Base-by-base conservation (phyloP, 176 grass and related monocot species). In the Raddia distichophylla region DNA sequence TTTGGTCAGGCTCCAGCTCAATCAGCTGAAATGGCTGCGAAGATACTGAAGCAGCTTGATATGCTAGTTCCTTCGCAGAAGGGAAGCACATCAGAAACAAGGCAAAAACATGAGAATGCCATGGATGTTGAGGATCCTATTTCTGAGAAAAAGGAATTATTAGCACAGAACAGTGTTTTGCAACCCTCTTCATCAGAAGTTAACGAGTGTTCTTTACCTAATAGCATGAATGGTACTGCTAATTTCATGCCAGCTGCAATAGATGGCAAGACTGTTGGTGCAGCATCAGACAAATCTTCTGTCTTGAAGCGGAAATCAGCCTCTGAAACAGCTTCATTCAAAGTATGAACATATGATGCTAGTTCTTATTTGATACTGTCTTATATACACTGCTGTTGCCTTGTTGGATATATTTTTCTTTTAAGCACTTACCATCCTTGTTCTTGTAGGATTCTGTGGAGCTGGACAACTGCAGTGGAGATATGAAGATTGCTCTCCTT, bases 41-140 rank as follows among this genome's bases (percentile, higher is more conserved):
- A 86, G 74, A 94, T 94, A 91, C 76, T 91, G 59, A 68, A 86
- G 47, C 79, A 94, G 69, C 91, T 91, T 70, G 91, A 88, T 78
- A 81, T 78, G 58, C 53, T 91, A 77, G 60, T 73, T 18, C 75
- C 91, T 74, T 74, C 45, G 0, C 86, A 78, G 55, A 94, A 84
- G 67, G 88, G 77, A 70, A 65, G 52, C 27, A 68, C 70, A 68
- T 53, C 54, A 67, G 88, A 86, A 80, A 8, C 22, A 52, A 74
- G 61, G 51, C 71, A 64, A 47, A 84, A 73, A 46, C 17, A 57
- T 46, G 58, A 17, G 3, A 44, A 86, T 69, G 65, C 18, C 11
- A 40, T 82, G 50, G 42, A 59, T 79, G 15, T 45, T 13, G 59
- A 70, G 33, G 67, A 75, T 76, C 61, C 42, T 73, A 19, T 55